These are phyloP conservation scores for Backusella tarrabulga DNA, from an alignment of 192 early-diverging fungal genomes.

Conservation along the genomic window DNA sequence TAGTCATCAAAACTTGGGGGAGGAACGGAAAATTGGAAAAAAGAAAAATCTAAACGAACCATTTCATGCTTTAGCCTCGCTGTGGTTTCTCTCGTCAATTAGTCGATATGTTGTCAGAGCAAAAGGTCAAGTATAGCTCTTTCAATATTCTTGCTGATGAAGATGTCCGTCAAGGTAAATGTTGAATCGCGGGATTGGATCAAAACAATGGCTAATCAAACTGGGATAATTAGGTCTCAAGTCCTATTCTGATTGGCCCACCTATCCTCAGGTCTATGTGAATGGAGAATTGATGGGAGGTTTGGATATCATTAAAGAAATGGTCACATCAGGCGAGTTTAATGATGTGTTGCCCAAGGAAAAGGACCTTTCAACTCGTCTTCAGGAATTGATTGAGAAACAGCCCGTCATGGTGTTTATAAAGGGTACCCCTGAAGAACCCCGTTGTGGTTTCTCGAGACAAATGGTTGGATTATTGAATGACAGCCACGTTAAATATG, in stretches of 20 bases:
- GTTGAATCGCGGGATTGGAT: neutral
- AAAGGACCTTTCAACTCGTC: constrained; percentile 69
- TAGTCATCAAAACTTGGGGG: neutral
- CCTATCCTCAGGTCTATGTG: constrained; percentile 94
- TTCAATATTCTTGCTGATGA: constrained; percentile 89
- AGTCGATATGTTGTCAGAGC: constrained; percentile 74
- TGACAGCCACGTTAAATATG: constrained; percentile 74
- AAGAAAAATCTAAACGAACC: constrained; percentile 23
- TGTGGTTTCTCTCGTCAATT: constrained; percentile 91
- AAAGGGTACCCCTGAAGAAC: constrained; percentile 89
- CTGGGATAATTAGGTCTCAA: constrained; percentile 11
- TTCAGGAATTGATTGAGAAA: constrained; percentile 66
- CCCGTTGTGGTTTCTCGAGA: constrained; percentile 93
- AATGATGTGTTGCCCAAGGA: constrained; percentile 76
- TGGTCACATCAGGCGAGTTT: constrained; percentile 90
- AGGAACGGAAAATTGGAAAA: neutral
- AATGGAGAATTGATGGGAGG: constrained; percentile 97
- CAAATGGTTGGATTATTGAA: constrained; percentile 77
- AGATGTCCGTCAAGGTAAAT: constrained; percentile 83
- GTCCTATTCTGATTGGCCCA: constrained; percentile 78
- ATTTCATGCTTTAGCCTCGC: constrained; percentile 56
- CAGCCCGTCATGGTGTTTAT: constrained; percentile 93
- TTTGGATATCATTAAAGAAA: constrained; percentile 87
- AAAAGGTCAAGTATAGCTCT: constrained; percentile 78
- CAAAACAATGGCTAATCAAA: neutral